These are phyloP conservation scores for Boletus speciosus DNA, from an alignment of 768 basidiomycete genomes.

Conservation along the genomic window DNA sequence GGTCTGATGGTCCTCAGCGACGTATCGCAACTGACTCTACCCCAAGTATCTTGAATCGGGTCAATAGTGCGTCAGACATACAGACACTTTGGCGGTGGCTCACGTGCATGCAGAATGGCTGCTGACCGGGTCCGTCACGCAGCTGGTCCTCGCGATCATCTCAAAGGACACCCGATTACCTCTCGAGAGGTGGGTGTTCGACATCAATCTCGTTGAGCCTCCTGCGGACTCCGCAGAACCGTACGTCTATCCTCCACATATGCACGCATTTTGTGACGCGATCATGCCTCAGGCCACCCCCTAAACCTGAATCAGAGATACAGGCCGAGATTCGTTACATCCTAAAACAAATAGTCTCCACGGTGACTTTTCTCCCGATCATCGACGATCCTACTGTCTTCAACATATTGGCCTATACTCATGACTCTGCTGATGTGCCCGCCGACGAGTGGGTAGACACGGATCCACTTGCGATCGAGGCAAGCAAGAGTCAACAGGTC, in stretches of 20 bases:
- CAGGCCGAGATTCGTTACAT: slow-evolving; percentile 97
- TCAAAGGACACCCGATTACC: slow-evolving; percentile 90
- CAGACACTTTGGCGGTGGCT: not conserved
- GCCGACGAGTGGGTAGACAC: slow-evolving; percentile 96
- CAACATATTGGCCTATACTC: slow-evolving; percentile 96
- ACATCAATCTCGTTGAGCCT: slow-evolving; percentile 79
- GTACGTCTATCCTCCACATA: slow-evolving; percentile 37
- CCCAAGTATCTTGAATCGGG: slow-evolving; percentile 83
- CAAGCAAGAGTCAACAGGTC: slow-evolving; percentile 89
- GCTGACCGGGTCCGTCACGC: slow-evolving; percentile 85
- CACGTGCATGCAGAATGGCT: slow-evolving; percentile 73
- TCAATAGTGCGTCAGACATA: slow-evolving; percentile 65
- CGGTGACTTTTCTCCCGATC: slow-evolving; percentile 93
- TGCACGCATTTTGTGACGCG: not conserved
- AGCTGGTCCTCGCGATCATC: slow-evolving; percentile 93
- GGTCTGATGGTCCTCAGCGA: not conserved
- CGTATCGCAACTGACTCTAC: not conserved
- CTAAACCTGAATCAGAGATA: slow-evolving; percentile 83
- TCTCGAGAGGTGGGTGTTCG: slow-evolving; percentile 98
- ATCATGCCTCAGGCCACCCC: slow-evolving; percentile 37
- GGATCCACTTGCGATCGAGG: slow-evolving; percentile 87
- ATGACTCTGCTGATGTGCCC: slow-evolving; percentile 87
- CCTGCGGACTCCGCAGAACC: slow-evolving; percentile 46
- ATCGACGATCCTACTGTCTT: slow-evolving; percentile 95
- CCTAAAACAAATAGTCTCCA: slow-evolving; percentile 96